Conservation (phyloP, 2,329 filamentous ascomycete genomes). For the Volutella citrinella region DNA sequence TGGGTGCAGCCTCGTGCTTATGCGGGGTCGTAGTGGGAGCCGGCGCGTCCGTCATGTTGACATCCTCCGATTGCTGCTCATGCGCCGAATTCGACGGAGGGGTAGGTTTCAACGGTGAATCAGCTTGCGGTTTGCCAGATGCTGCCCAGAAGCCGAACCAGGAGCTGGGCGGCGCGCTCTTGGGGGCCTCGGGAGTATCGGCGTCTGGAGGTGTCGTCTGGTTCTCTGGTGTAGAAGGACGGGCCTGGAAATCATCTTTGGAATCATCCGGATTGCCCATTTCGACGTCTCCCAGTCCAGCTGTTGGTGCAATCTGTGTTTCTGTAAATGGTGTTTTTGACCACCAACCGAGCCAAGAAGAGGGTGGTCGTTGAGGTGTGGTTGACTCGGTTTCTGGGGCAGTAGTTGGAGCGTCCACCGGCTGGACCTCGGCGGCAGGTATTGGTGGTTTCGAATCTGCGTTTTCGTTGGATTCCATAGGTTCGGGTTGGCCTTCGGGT, state of each 20-base stretch:
- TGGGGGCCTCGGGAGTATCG: conserved; percentile 11
- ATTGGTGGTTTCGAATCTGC: no score
- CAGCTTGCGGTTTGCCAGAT: conserved; percentile 12
- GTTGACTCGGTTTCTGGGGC: no score
- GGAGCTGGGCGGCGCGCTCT: conserved; percentile 23
- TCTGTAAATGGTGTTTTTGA: conserved; percentile 27
- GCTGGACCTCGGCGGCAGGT: no score
- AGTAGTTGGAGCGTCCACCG: no score
- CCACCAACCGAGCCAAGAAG: conserved; percentile 57
- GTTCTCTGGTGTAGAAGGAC: conserved; percentile 21
- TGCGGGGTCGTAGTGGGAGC: conserved; percentile 26
- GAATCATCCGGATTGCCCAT: conserved; percentile 5
- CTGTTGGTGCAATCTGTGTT: conserved; percentile 10
- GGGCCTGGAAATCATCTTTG: conserved; percentile 13
- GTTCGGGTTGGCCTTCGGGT: no score
- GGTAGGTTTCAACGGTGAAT: conserved; percentile 12
- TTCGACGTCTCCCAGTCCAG: no score
- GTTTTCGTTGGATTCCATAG: not conserved
- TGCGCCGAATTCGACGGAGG: conserved; percentile 12
- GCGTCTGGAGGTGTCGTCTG: conserved; percentile 16
- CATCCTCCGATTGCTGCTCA: conserved; percentile 31
- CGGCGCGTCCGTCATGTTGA: conserved; percentile 42
- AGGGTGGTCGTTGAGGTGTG: conserved; percentile 22
- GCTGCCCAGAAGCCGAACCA: conserved; percentile 42
- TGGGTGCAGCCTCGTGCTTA: conserved; percentile 36